These are phyloP conservation scores for Macrotyloma uniflorum DNA, from an alignment of 306 rosid species.

Conservation along the genomic window DNA sequence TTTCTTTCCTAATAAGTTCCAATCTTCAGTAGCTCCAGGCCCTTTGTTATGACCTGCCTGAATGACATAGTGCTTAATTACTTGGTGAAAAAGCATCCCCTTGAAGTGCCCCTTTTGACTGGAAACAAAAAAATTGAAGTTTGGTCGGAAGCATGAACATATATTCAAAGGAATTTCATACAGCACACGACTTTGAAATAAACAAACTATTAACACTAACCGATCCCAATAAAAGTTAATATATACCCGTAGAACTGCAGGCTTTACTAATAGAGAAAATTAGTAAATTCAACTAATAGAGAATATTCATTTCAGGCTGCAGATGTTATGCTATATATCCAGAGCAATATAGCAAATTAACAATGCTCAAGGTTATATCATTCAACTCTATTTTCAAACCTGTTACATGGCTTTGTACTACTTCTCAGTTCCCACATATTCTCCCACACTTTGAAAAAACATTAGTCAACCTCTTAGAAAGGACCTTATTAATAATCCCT, in stretches of 20 bases:
- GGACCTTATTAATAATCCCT: not conserved
- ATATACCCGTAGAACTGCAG: not conserved
- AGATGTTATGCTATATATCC: not conserved
- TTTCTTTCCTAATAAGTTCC: constrained; percentile 76
- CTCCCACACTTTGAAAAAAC: not conserved
- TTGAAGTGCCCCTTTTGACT: constrained; percentile 84
- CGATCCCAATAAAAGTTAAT: not conserved
- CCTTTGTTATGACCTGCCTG: constrained; percentile 72
- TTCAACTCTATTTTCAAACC: not conserved
- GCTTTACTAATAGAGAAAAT: not conserved
- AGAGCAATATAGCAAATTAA: not conserved
- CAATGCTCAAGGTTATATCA: not conserved
- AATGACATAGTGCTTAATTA: constrained; percentile 77
- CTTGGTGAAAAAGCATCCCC: constrained; percentile 78
- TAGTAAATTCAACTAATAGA: not conserved
- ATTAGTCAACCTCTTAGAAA: not conserved
- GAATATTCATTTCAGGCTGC: not conserved
- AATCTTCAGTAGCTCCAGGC: constrained; percentile 70
- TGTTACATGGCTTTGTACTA: not conserved
- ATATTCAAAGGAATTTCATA: not conserved
- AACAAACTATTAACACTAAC: not conserved
- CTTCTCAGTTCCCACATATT: not conserved
- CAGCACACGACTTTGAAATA: not conserved
- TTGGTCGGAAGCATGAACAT: constrained; percentile 1
- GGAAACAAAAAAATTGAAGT: constrained; percentile 36